Evolutionary conservation across 2,329 filamentous ascomycete species (phyloP), one percentile per base, ranked within the genome.

Genomic region (Clarireedia homoeocarpa): DNA sequence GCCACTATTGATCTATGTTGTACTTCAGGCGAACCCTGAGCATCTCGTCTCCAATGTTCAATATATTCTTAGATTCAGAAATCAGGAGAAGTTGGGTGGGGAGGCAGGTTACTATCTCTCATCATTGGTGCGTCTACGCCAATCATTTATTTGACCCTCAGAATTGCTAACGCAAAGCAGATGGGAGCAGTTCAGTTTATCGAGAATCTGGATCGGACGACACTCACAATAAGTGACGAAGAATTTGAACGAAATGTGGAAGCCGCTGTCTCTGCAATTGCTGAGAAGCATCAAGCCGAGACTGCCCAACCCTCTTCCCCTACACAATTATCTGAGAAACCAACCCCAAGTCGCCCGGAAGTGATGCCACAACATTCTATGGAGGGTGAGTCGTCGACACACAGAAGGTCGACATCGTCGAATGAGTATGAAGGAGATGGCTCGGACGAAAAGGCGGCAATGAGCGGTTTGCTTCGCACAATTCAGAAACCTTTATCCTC

Each of bases 31-130:
- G 46, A 96, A 96, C 65, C 94, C 94, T 0, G 91, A 96, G 59
- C 90, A 97, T 71, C 76, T 99, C 36, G 91, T 97, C 26, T 96
- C 91, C 58, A 99, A 99, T 70, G 89, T 99, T 3, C 94, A 99
- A 71, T 99, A 99, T 71, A 97, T 99, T 61, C 77, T 97, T 51
- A 85, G 95, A 47, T 99, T 99, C 75, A 84, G 94, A 51, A 96
- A 97, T 67, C 94, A 96, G 71, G 94, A 99, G 53, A 97, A 97
- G 71, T 83, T 99, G 1, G 89, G 88, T 24, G 94, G 94, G n/a
- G 94, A 99, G 75, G 92, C 94, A 14, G 94, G 94, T 12, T 99
- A 99, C 72, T 99, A 99, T 71, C 82, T 99, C 55, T 97, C 92
- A 34, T 97, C 94, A 6, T 74, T 99, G 63, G 88, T 91, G 74